A percentile compares a stretch with the other conserved stretches of the same genome.
These are phyloP conservation scores for Starmerella bombi DNA, from an alignment of 805 yeast genomes.

Conservation along the genomic window DNA sequence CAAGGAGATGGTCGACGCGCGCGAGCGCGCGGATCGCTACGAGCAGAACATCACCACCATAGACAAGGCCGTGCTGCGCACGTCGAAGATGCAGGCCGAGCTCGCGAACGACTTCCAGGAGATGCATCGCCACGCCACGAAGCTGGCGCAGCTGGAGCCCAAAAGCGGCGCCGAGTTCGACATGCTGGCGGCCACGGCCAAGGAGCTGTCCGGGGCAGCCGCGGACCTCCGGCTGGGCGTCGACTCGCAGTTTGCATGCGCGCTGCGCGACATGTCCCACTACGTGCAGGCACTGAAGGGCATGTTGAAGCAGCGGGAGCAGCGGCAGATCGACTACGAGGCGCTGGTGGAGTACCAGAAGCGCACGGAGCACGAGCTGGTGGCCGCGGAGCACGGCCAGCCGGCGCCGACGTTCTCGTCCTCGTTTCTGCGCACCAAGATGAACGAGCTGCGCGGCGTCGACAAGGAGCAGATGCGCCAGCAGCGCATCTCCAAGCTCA, in stretches of 20 bases:
- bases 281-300: slow-evolving; percentile 53
- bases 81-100: slow-evolving; percentile 58
- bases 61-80: slow-evolving; percentile 63
- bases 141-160: slow-evolving; percentile 48
- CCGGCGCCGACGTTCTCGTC: slow-evolving; percentile 29
- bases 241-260: slow-evolving; percentile 70
- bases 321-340: slow-evolving; percentile 82
- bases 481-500: slow-evolving; percentile 40
- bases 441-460: slow-evolving; percentile 51
- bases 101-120: slow-evolving; percentile 60
- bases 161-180: slow-evolving; percentile 29
- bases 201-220: slow-evolving; percentile 33
- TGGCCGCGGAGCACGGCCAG: slow-evolving; percentile 36
- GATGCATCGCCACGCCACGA: slow-evolving; percentile 55
- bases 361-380: slow-evolving; percentile 57
- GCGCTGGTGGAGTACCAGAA: slow-evolving; percentile 66
- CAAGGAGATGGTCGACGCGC: slow-evolving; percentile 69
- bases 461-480: slow-evolving; percentile 44
- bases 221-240: slow-evolving; percentile 37
- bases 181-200: slow-evolving; percentile 37
- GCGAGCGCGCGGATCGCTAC: slow-evolving; percentile 66
- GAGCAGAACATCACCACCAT: slow-evolving; percentile 71
- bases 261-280: slow-evolving; percentile 77
- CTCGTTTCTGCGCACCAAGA: slow-evolving; percentile 41
- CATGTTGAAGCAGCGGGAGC: slow-evolving; percentile 72